Percentiles rank a stretch among this genome's conserved stretches.
Conservation (phyloP, 2,329 filamentous ascomycete species). For the Scedosporium boydii region DNA sequence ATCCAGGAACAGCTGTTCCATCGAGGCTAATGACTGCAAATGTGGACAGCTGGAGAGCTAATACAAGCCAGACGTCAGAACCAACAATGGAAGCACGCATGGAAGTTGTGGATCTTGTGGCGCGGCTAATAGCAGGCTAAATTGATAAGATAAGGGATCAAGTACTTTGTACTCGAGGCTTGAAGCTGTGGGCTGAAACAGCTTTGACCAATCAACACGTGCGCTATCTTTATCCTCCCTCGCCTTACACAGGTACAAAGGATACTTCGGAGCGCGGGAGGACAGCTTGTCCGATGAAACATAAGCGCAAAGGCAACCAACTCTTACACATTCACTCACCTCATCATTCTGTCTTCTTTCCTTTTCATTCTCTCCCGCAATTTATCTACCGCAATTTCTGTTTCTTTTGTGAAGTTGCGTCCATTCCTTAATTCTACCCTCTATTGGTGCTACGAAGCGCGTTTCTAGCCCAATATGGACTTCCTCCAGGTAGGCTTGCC, state of each 20-base stretch:
- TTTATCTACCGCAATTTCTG: not conserved
- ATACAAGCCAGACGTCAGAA: not conserved
- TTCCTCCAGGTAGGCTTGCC: constrained; percentile 6
- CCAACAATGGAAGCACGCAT: not conserved
- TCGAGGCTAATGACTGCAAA: not conserved
- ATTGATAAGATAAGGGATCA: not conserved
- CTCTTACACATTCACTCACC: not conserved
- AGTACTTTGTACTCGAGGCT: not conserved
- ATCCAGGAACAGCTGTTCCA: not conserved
- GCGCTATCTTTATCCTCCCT: not conserved
- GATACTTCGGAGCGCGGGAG: not conserved
- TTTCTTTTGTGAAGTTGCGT: not conserved
- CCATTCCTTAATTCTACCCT: constrained; percentile 1
- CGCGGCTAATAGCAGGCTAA: not conserved
- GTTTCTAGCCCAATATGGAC: constrained; percentile 3
- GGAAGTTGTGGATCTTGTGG: not conserved
- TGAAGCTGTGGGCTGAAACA: not conserved
- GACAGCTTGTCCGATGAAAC: not conserved
- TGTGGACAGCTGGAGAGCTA: not conserved
- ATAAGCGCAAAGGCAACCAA: not conserved
- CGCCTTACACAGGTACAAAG: not conserved
- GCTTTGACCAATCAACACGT: not conserved
- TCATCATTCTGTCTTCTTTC: not conserved
- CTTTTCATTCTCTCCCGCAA: not conserved
- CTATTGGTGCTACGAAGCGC: not conserved